phyloP scores from a whole-genome alignment of 805 yeast genomes.

The Starmerella floricola region DNA sequence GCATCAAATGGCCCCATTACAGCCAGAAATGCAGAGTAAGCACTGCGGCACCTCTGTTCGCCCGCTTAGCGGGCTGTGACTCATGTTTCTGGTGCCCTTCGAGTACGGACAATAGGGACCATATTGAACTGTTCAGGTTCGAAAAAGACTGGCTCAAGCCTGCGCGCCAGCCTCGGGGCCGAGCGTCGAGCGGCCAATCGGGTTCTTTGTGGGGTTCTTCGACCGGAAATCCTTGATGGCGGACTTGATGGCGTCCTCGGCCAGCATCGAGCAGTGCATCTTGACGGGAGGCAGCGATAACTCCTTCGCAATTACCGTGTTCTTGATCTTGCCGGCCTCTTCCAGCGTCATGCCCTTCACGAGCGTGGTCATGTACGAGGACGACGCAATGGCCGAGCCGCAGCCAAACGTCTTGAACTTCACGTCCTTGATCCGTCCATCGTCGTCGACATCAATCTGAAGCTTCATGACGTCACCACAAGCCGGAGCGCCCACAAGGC shows the following conservation, averaged over 20 bases:
- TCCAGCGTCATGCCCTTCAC: constrained; percentile 91
- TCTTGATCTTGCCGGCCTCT: constrained; percentile 85
- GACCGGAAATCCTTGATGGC: constrained; percentile 91
- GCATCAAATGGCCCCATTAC: too few relatives aligned
- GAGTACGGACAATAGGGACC: too few relatives aligned
- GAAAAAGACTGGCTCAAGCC: neutral
- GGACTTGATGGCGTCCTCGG: constrained; percentile 95
- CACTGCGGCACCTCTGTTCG: too few relatives aligned
- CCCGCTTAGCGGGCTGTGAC: too few relatives aligned
- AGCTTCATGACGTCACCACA: constrained; percentile 99
- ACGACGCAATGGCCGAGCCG: constrained; percentile 94
- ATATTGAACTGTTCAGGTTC: too few relatives aligned
- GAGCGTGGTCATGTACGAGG: constrained; percentile 87
- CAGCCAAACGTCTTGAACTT: constrained; percentile 99
- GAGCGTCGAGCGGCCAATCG: constrained; percentile 36
- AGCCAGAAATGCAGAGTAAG: too few relatives aligned
- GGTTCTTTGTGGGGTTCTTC: constrained; percentile 47
- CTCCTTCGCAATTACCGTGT: constrained; percentile 89
- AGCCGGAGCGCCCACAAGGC: constrained; percentile 97
- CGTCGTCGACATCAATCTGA: constrained; percentile 84
- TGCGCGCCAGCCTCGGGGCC: constrained; percentile 43
- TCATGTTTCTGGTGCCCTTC: too few relatives aligned
- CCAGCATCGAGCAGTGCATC: constrained; percentile 95
- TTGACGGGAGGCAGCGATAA: constrained; percentile 92
- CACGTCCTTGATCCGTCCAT: constrained; percentile 88